Percentiles rank a stretch among this genome's conserved stretches.
Conservation (phyloP, 164 flowering plant species). For the Santalum album region DNA sequence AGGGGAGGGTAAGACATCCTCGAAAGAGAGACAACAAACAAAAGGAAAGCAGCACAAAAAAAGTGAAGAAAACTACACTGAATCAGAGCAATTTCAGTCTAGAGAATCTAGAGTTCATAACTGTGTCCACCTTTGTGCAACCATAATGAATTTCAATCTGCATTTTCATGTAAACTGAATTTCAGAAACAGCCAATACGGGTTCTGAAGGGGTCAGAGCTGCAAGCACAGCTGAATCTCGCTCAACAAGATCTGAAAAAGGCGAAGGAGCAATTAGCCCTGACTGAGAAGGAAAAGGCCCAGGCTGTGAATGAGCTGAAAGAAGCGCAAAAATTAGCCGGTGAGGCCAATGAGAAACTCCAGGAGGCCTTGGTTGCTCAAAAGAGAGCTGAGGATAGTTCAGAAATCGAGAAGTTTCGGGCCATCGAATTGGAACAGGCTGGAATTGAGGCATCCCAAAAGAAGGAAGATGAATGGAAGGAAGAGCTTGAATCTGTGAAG, state of each 20-base stretch:
- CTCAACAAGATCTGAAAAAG: constrained; percentile 77
- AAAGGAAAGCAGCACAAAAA: too few species aligned
- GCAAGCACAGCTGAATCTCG: constrained; percentile 50
- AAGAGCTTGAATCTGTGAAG: constrained; percentile 58
- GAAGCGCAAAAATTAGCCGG: constrained; percentile 59
- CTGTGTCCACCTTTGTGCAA: too few species aligned
- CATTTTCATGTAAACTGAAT: constrained; percentile 4
- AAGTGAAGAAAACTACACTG: too few species aligned
- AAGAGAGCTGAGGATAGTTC: constrained; percentile 77
- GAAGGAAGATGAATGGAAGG: constrained; percentile 73
- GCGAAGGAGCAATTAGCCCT: constrained; percentile 54
- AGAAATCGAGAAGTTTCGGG: constrained; percentile 87
- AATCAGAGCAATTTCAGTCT: too few species aligned
- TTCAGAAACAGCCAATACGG: constrained; percentile 47
- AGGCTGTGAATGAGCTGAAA: constrained; percentile 58
- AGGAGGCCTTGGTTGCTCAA: constrained; percentile 71
- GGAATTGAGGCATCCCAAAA: constrained; percentile 73
- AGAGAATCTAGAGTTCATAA: too few species aligned
- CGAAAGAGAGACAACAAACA: too few species aligned
- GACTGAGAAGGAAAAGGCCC: constrained; percentile 60
- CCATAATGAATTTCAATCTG: too few species aligned
- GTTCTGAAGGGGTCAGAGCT: constrained; percentile 54
- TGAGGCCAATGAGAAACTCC: constrained; percentile 73
- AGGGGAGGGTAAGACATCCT: too few species aligned
- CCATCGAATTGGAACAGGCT: constrained; percentile 77